Percentiles rank a stretch among this genome's conserved stretches.
Evolutionary conservation across 495 filamentous ascomycete species (phyloP).

Genomic region (Podospora comata): DNA sequence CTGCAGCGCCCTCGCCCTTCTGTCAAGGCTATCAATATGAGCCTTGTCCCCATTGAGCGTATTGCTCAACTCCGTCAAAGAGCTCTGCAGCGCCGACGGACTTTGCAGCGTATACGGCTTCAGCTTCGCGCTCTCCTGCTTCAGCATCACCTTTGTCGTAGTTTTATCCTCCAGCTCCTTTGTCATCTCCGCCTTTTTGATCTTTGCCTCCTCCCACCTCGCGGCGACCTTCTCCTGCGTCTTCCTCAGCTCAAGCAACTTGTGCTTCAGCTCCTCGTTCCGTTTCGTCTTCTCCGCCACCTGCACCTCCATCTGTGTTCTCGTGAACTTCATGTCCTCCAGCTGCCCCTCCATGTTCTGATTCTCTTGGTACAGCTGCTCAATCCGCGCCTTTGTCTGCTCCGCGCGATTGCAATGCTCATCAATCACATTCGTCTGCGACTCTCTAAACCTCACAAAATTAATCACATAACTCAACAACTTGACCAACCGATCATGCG

Average conservation of each 20-base stretch:
- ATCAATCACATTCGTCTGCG: constrained; percentile 78
- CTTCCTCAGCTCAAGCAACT: constrained; percentile 69
- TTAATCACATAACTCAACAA: constrained; percentile 97
- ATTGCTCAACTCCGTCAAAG: constrained; percentile 76
- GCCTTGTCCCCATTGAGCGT: constrained; percentile 71
- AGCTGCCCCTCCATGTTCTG: constrained; percentile 76
- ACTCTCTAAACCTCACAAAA: constrained; percentile 94
- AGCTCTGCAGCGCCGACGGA: constrained; percentile 73
- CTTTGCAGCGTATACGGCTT: constrained; percentile 88
- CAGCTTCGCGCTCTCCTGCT: constrained; percentile 81
- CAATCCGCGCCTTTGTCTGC: constrained; percentile 77
- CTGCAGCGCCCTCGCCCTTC: constrained; percentile 81
- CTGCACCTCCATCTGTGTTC: constrained; percentile 71
- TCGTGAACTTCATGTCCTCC: constrained; percentile 73
- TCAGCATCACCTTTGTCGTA: constrained; percentile 52
- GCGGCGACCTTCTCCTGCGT: constrained; percentile 76
- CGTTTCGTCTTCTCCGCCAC: constrained; percentile 76
- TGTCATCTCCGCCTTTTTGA: constrained; percentile 68
- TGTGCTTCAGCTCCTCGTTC: constrained; percentile 79
- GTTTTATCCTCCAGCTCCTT: constrained; percentile 76
- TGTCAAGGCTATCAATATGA: constrained; percentile 82
- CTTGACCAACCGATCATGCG: constrained; percentile 78
- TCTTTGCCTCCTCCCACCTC: constrained; percentile 70
- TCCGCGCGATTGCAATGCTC: constrained; percentile 90
- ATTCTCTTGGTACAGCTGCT: constrained; percentile 80